Conservation (phyloP, 192 early-diverging fungal genomes). For the Backusella circina region DNA sequence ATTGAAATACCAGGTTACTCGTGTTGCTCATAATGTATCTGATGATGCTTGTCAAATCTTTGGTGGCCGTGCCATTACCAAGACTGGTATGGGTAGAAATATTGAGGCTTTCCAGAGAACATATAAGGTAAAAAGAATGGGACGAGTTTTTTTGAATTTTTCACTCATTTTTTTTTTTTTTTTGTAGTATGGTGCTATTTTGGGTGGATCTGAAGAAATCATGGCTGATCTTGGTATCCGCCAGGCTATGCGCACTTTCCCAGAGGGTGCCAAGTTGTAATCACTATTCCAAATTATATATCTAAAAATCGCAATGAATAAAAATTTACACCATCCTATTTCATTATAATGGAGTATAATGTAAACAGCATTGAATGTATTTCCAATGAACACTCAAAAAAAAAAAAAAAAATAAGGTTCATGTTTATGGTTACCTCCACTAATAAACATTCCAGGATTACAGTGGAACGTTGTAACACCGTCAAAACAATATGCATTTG, state of each 20-base stretch:
- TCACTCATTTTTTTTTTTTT: not conserved
- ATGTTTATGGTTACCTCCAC: not conserved
- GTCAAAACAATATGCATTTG: not conserved
- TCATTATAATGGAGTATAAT: not conserved
- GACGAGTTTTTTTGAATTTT: not conserved
- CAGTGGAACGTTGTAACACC: not conserved
- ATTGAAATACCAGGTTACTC: conserved; percentile 54
- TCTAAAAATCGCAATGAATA: not conserved
- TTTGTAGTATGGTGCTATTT: conserved; percentile 29
- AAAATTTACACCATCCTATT: not conserved
- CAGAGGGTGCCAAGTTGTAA: conserved; percentile 18
- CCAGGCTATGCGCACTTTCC: conserved; percentile 49
- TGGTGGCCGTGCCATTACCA: conserved; percentile 67
- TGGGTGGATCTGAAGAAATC: conserved; percentile 49
- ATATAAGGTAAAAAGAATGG: conserved; percentile 40
- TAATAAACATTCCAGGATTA: not conserved
- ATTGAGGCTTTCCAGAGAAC: conserved; percentile 64
- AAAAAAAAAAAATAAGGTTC: not conserved
- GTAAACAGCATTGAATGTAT: not conserved
- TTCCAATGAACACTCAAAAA: no score
- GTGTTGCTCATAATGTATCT: conserved; percentile 54
- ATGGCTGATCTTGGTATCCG: conserved; percentile 62
- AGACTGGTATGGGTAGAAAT: conserved; percentile 66
- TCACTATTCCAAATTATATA: not conserved
- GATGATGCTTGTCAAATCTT: conserved; percentile 74